phyloP scores from a whole-genome alignment of 345 rosid genomes.

The Corchorus capsularis region DNA sequence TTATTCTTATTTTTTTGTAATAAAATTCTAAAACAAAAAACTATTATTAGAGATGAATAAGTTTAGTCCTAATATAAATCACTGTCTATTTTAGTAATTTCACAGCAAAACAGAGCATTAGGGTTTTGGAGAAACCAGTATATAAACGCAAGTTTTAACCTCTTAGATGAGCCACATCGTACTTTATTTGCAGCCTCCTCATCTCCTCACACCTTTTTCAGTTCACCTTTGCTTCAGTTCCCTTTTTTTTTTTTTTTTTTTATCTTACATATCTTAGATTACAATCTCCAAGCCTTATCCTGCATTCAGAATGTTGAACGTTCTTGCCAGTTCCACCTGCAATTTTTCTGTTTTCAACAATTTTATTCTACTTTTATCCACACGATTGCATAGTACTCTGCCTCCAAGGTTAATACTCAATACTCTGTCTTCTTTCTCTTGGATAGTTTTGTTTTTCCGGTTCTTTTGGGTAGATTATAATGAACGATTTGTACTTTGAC shows the following conservation, averaged over 20 bases:
- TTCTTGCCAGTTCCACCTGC: too few relatives aligned
- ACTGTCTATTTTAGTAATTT: slow-evolving; percentile 5
- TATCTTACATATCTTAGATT: not conserved
- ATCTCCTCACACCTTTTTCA: not conserved
- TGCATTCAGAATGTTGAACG: not conserved
- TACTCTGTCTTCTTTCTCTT: too few relatives aligned
- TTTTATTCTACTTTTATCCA: too few relatives aligned
- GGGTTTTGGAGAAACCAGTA: not conserved
- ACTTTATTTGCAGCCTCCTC: not conserved
- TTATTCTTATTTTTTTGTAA: too few relatives aligned
- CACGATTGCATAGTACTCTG: too few relatives aligned
- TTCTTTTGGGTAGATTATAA: not conserved
- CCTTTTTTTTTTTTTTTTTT: not conserved
- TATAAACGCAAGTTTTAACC: not conserved
- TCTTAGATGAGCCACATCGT: not conserved
- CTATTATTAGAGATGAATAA: not conserved
- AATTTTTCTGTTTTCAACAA: too few relatives aligned
- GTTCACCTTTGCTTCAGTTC: not conserved
- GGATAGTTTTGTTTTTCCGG: not conserved
- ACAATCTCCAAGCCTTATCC: too few relatives aligned
- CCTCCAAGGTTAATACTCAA: too few relatives aligned
- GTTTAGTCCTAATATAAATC: not conserved
- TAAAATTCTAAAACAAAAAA: too few relatives aligned
- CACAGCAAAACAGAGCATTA: not conserved
- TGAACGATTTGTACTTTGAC: not conserved